These are phyloP conservation scores for Hepatocystis sp. DNA, from an alignment of 169 alveolate genomes.

Conservation along the genomic window DNA sequence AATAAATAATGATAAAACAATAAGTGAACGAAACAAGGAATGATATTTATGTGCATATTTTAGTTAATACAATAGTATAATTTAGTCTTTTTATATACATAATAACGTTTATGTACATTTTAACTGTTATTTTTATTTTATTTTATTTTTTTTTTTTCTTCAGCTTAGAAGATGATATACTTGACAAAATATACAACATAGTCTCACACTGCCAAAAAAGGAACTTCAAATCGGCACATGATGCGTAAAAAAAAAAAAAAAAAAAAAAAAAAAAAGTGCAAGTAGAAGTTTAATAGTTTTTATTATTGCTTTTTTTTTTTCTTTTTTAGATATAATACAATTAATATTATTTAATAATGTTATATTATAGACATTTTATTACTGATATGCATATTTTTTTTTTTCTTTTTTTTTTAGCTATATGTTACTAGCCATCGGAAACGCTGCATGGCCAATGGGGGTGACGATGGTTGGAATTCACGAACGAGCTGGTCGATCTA, in stretches of 20 bases:
- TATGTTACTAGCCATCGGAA: conserved; percentile 94
- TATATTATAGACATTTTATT: no score
- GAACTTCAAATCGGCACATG: conserved; percentile 72
- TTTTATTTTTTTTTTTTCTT: conserved; percentile 22
- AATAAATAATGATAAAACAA: no score
- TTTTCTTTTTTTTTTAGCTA: conserved; percentile 84
- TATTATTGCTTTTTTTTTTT: not conserved
- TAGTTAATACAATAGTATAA: no score
- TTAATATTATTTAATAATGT: no score
- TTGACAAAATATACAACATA: conserved; percentile 67
- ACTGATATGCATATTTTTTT: no score
- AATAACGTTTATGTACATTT: conserved; percentile 6
- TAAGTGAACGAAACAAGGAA: no score
- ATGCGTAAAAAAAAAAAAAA: conserved; percentile 39
- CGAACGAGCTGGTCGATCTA: conserved; percentile 94
- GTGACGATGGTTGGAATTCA: conserved; percentile 96
- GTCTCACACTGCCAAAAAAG: conserved; percentile 57
- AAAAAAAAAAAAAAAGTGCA: conserved; percentile 1
- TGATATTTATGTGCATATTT: no score
- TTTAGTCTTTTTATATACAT: not conserved
- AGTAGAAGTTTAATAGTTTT: not conserved
- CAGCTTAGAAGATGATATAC: conserved; percentile 53
- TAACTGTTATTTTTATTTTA: conserved; percentile 18
- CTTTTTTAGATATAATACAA: no score
- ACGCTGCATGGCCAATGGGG: conserved; percentile 98